These are phyloP conservation scores for Candida manassasensis DNA, from an alignment of 805 yeast species.

Conservation along the genomic window DNA sequence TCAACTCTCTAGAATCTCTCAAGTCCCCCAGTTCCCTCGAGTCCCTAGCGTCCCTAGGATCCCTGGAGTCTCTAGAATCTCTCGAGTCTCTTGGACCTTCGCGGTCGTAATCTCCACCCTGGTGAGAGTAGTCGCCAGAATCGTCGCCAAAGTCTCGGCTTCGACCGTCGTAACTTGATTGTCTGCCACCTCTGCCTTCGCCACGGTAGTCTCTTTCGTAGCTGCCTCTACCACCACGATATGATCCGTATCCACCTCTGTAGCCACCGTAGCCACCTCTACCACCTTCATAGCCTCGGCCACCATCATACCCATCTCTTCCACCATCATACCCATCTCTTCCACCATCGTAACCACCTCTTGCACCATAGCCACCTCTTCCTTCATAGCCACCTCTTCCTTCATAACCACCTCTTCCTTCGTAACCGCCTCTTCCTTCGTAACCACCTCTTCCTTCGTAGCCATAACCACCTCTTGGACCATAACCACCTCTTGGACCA, in stretches of 20 bases:
- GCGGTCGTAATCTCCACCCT: conserved; percentile 16
- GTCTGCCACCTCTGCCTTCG: conserved; percentile 8
- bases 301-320: conserved; percentile 13
- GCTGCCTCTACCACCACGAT: conserved; percentile 13
- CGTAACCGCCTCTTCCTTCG: conserved; percentile 9
- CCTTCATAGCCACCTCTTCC: conserved; percentile 6
- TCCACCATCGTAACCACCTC: conserved; percentile 14
- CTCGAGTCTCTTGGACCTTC: conserved; percentile 8
- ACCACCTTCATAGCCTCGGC: conserved; percentile 10
- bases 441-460: conserved; percentile 14
- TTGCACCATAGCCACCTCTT: conserved; percentile 15
- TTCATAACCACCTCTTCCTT: conserved; percentile 11
- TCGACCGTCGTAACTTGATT: conserved; percentile 2
- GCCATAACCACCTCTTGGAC: conserved; percentile 15
- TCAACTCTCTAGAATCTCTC: conserved; percentile 4
- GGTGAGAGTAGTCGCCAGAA: conserved; percentile 9
- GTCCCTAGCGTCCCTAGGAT: conserved; percentile 6
- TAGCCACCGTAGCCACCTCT: conserved; percentile 11
- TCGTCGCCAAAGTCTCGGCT: conserved; percentile 9
- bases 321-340: conserved; percentile 13
- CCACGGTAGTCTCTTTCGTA: conserved; percentile 12
- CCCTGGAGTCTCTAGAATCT: conserved; percentile 9
- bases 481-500: conserved; percentile 12
- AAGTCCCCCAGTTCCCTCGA: conserved; percentile 2
- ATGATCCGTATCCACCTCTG: conserved; percentile 15